phyloP scores from a whole-genome alignment of 148 eudicot species.

The Rhododendron simsii region DNA sequence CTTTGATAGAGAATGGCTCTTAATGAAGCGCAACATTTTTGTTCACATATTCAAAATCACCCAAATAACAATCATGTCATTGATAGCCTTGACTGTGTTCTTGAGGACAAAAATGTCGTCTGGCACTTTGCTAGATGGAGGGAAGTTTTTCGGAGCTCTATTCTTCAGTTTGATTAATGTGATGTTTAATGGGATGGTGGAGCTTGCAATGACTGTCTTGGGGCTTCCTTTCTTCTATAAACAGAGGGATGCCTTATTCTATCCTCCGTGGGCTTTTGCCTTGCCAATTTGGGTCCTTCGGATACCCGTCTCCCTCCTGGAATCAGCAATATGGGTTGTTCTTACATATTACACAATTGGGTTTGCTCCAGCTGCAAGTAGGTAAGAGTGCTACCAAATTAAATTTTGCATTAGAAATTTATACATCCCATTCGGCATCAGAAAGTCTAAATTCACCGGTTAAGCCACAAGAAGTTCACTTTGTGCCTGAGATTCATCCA shows the following conservation, averaged over 20 bases:
- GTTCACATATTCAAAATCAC: constrained; percentile 51
- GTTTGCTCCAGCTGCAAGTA: constrained; percentile 37
- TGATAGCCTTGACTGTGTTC: constrained; percentile 51
- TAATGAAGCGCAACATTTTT: constrained; percentile 65
- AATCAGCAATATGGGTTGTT: constrained; percentile 41
- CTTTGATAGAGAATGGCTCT: constrained; percentile 52
- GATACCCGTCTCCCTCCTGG: constrained; percentile 36
- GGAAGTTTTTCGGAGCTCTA: constrained; percentile 39
- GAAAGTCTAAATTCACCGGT: background rate
- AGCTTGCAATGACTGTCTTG: constrained; percentile 31
- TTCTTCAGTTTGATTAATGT: constrained; percentile 40
- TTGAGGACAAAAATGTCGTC: constrained; percentile 27
- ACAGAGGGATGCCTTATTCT: constrained; percentile 34
- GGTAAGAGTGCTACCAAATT: constrained; percentile 20
- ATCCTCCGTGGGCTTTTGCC: constrained; percentile 49
- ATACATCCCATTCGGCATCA: background rate
- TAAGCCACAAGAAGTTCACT: background rate
- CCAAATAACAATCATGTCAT: constrained; percentile 49
- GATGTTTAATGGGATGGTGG: constrained; percentile 46
- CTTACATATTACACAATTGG: constrained; percentile 46
- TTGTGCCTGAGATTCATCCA: background rate
- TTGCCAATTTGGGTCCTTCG: constrained; percentile 45
- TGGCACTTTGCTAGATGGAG: constrained; percentile 28
- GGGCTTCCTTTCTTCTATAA: constrained; percentile 39
- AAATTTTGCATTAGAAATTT: background rate